These are phyloP conservation scores for Dactylellina cionopaga DNA, from an alignment of 2,329 filamentous ascomycete species.

Conservation along the genomic window DNA sequence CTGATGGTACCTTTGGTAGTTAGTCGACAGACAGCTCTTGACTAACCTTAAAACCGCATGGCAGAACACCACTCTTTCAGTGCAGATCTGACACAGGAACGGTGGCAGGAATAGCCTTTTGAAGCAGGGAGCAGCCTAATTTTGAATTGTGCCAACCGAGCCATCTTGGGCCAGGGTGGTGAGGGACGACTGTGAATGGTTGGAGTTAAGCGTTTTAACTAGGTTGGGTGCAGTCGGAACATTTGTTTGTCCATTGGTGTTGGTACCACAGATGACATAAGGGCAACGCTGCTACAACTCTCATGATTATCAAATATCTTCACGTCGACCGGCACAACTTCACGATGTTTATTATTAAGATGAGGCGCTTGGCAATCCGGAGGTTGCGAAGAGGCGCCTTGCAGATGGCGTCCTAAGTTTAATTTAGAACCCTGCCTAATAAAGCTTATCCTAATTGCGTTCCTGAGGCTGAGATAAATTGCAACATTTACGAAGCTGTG, in stretches of 20 bases:
- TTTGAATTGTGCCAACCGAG: background rate
- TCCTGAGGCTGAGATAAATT: conserved; percentile 41
- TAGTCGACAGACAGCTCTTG: background rate
- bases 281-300: background rate
- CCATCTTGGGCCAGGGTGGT: background rate
- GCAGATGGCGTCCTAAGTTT: conserved; percentile 22
- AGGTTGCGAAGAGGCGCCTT: conserved; percentile 19
- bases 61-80: background rate
- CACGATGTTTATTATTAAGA: background rate
- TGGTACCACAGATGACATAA: conserved; percentile 29
- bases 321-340: conserved; percentile 13
- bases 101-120: too few species aligned
- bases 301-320: conserved; percentile 42
- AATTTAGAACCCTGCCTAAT: conserved; percentile 15
- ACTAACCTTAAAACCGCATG: conserved; percentile 33
- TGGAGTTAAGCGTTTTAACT: too few species aligned
- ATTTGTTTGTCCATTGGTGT: conserved; percentile 27
- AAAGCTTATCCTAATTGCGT: conserved; percentile 28
- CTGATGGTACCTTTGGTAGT: background rate
- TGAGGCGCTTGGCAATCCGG: conserved; percentile 8
- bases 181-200: background rate
- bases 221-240: conserved; percentile 5
- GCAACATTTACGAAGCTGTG: conserved; percentile 1
- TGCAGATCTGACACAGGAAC: conserved; percentile 42
- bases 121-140: conserved; percentile 3